Conservation (phyloP, 495 filamentous ascomycete genomes). For the Penicillium mononematosum region DNA sequence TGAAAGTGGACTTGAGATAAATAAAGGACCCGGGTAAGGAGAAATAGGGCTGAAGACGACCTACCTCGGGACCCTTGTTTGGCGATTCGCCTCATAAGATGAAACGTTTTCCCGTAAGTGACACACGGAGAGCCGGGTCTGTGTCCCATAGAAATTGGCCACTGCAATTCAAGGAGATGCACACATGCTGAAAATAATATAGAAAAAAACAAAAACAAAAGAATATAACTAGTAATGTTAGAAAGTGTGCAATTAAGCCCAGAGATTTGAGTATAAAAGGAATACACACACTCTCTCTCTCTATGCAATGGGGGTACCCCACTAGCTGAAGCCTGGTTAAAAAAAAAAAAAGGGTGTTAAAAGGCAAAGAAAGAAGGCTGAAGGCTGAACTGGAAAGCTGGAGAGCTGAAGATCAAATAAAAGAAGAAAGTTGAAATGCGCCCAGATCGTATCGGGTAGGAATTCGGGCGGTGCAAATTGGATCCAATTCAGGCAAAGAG, state of each 20-base stretch:
- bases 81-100: constrained; percentile 35
- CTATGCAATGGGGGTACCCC: not conserved
- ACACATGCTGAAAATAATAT: constrained; percentile 32
- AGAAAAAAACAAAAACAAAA: not conserved
- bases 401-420: constrained; percentile 4
- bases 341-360: not conserved
- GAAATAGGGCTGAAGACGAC: constrained; percentile 31
- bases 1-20: constrained; percentile 12
- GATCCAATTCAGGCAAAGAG: constrained; percentile 9
- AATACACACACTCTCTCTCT: not conserved
- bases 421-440: constrained; percentile 5
- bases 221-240: not conserved
- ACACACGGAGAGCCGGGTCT: constrained; percentile 34
- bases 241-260: not conserved
- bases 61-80: constrained; percentile 24
- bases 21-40: constrained; percentile 7
- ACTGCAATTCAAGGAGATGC: constrained; percentile 31
- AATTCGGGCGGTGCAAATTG: constrained; percentile 15
- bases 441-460: constrained; percentile 5
- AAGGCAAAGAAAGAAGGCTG: not conserved
- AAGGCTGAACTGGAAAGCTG: not conserved
- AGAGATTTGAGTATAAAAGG: constrained; percentile 2
- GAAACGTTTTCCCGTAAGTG: constrained; percentile 33
- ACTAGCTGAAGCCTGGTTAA: constrained; percentile 1
- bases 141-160: constrained; percentile 38